Conservation (phyloP, 768 basidiomycete genomes). For the Infundibulicybe gibba region DNA sequence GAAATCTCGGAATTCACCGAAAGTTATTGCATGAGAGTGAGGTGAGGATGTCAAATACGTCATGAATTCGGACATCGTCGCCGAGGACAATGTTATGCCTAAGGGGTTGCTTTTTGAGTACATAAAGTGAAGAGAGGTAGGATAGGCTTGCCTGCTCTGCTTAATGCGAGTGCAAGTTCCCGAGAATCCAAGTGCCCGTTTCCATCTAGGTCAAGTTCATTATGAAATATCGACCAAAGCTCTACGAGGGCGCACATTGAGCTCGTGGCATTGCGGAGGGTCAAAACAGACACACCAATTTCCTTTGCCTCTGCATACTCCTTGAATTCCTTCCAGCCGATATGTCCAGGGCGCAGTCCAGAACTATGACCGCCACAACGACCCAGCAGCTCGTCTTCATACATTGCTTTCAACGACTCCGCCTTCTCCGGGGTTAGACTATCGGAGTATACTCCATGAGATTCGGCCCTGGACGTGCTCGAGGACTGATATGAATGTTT, state of each 20-base stretch:
- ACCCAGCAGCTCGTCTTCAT: slow-evolving; percentile 72
- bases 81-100: slow-evolving; percentile 72
- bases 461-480: slow-evolving; percentile 6
- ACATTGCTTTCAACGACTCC: slow-evolving; percentile 60
- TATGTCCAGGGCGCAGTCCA: slow-evolving; percentile 36
- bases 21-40: slow-evolving; percentile 66
- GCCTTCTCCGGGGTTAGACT: slow-evolving; percentile 59
- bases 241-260: slow-evolving; percentile 41
- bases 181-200: slow-evolving; percentile 75
- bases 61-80: slow-evolving; percentile 81
- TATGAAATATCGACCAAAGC: slow-evolving; percentile 88
- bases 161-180: slow-evolving; percentile 41
- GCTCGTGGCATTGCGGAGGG: slow-evolving; percentile 5
- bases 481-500: slow-evolving; percentile 10
- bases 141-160: slow-evolving; percentile 59
- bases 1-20: slow-evolving; percentile 87
- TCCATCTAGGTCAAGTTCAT: slow-evolving; percentile 86
- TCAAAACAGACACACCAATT: slow-evolving; percentile 49
- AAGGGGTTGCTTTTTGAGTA: neutral
- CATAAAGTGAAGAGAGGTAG: no score
- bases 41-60: slow-evolving; percentile 70
- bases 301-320: slow-evolving; percentile 80
- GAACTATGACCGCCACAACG: slow-evolving; percentile 43
- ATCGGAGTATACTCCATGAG: slow-evolving; percentile 3
- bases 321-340: slow-evolving; percentile 72